Evolutionary conservation across 1,139 yeast species (phyloP).

Genomic region (Kodamaea fungicola): DNA sequence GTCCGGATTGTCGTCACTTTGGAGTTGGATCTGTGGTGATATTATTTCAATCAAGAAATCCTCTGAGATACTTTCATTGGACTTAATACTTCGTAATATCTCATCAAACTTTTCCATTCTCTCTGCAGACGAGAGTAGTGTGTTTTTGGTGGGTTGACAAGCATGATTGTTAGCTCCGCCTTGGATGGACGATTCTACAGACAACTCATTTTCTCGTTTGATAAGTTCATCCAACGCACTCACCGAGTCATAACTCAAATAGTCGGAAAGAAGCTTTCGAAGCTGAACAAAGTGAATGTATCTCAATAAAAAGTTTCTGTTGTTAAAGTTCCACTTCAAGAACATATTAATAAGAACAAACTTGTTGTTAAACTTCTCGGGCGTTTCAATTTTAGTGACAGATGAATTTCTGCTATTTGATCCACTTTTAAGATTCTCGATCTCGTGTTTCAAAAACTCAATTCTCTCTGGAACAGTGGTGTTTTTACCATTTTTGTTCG

Average conservation of each 20-base stretch:
- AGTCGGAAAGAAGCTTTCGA: slow-evolving; percentile 25
- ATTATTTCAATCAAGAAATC: slow-evolving; percentile 68
- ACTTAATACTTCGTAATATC: slow-evolving; percentile 42
- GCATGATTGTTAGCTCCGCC: not conserved
- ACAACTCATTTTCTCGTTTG: slow-evolving; percentile 5
- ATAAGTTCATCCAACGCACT: slow-evolving; percentile 36
- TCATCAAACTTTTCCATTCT: slow-evolving; percentile 45
- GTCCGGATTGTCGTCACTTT: slow-evolving; percentile 60
- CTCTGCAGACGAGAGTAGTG: slow-evolving; percentile 13
- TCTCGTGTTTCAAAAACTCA: slow-evolving; percentile 21
- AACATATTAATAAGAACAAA: slow-evolving; percentile 40
- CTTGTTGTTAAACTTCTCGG: slow-evolving; percentile 36
- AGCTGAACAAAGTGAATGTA: slow-evolving; percentile 41
- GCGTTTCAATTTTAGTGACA: slow-evolving; percentile 1
- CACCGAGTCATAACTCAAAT: slow-evolving; percentile 37
- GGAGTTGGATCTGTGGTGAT: slow-evolving; percentile 84
- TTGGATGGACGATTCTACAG: not conserved
- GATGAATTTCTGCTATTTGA: slow-evolving; percentile 1
- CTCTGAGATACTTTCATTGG: slow-evolving; percentile 49
- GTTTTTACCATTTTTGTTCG: slow-evolving; percentile 10
- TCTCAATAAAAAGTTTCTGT: slow-evolving; percentile 33
- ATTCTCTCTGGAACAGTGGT: slow-evolving; percentile 20
- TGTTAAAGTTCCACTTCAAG: slow-evolving; percentile 41
- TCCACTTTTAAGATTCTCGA: slow-evolving; percentile 10
- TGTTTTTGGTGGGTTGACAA: not conserved